Conservation (phyloP, 768 basidiomycete species). For the Pleurotus ostreatus region DNA sequence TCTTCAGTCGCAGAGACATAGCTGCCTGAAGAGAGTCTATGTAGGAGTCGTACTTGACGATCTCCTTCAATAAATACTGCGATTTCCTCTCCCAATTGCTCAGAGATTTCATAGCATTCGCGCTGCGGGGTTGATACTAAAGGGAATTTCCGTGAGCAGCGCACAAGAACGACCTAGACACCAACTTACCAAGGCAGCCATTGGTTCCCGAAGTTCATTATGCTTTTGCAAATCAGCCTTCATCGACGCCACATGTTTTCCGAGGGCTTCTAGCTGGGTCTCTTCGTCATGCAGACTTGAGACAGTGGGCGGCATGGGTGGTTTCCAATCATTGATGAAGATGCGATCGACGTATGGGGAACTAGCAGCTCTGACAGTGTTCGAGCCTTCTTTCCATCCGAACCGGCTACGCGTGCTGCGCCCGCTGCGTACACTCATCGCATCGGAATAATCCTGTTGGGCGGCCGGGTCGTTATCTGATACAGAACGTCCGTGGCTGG, state of each 20-base stretch:
- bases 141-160: background rate
- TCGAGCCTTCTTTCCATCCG: slow-evolving; percentile 63
- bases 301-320: slow-evolving; percentile 80
- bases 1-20: slow-evolving; percentile 82
- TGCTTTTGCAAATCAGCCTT: slow-evolving; percentile 80
- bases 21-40: slow-evolving; percentile 84
- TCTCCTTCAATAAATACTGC: slow-evolving; percentile 84
- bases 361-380: slow-evolving; percentile 59
- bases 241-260: slow-evolving; percentile 72
- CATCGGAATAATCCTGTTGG: slow-evolving; percentile 54
- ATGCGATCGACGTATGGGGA: slow-evolving; percentile 78
- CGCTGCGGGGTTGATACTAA: slow-evolving; percentile 76
- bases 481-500: slow-evolving; percentile 45
- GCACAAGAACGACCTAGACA: no score
- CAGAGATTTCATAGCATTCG: slow-evolving; percentile 71
- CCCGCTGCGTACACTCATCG: slow-evolving; percentile 70
- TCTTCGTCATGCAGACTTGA: slow-evolving; percentile 90
- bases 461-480: slow-evolving; percentile 54
- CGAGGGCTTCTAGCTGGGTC: slow-evolving; percentile 83
- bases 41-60: slow-evolving; percentile 94
- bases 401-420: slow-evolving; percentile 74
- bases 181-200: slow-evolving; percentile 65
- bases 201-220: slow-evolving; percentile 78
- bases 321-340: slow-evolving; percentile 90
- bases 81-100: slow-evolving; percentile 94